phyloP scores from a whole-genome alignment of 2,329 filamentous ascomycete species.

The Paraphoma sp. region DNA sequence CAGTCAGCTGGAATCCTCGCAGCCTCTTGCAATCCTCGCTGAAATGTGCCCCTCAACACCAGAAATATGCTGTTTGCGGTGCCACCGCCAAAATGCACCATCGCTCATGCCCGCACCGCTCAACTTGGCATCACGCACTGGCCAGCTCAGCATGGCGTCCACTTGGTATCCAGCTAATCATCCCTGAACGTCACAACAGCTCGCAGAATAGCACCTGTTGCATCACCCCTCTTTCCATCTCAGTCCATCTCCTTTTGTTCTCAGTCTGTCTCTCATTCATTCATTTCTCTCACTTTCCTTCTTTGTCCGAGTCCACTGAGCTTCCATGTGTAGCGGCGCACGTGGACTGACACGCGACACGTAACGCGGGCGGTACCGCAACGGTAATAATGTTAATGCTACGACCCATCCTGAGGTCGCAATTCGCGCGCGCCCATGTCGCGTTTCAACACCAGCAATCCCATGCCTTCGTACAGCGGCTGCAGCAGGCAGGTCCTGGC shows the following conservation, averaged over 20 bases:
- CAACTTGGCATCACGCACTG: slow-evolving; percentile 1
- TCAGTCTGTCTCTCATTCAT: slow-evolving; percentile 16
- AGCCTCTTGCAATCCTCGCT: background rate
- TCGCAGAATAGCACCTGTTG: background rate
- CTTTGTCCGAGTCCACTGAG: slow-evolving; percentile 6
- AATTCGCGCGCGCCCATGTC: slow-evolving; percentile 23
- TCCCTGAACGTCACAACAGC: slow-evolving; percentile 5
- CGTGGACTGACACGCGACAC: slow-evolving; percentile 32
- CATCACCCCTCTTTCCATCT: slow-evolving; percentile 7
- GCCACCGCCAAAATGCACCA: background rate
- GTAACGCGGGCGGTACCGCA: slow-evolving; percentile 12
- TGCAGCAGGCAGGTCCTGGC: slow-evolving; percentile 34
- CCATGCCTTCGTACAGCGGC: slow-evolving; percentile 16
- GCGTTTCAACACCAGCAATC: slow-evolving; percentile 22
- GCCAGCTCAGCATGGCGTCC: background rate
- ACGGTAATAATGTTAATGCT: slow-evolving; percentile 41
- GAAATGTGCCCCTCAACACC: background rate
- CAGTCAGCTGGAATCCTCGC: background rate
- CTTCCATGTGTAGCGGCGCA: slow-evolving; percentile 18
- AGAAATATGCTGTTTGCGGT: background rate
- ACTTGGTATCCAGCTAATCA: background rate
- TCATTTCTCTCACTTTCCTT: slow-evolving; percentile 9
- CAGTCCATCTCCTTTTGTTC: slow-evolving; percentile 9
- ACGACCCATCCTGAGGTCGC: slow-evolving; percentile 22
- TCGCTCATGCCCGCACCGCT: background rate